Conservation (phyloP, 2,329 filamentous ascomycete species). For the Nothophaeocryptopus gaeumannii region DNA sequence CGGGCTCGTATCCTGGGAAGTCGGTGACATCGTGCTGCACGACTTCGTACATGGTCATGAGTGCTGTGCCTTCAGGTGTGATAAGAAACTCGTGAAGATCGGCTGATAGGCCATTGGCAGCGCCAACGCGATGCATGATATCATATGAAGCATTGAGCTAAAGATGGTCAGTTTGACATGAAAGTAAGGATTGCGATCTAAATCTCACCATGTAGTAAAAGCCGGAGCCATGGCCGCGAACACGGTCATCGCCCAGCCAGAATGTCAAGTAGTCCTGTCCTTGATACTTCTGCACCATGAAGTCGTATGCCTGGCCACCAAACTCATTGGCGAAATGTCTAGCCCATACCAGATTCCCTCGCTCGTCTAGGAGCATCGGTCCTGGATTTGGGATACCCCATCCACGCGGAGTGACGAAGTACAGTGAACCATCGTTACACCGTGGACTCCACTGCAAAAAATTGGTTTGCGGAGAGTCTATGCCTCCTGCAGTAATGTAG, state of each 20-base stretch:
- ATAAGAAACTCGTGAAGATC: slow-evolving; percentile 47
- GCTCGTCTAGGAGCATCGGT: slow-evolving; percentile 34
- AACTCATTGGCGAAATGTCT: slow-evolving; percentile 33
- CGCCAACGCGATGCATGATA: slow-evolving; percentile 40
- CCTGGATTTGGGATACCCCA: slow-evolving; percentile 31
- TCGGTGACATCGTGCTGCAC: slow-evolving; percentile 23
- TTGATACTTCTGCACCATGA: slow-evolving; percentile 36
- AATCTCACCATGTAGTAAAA: slow-evolving; percentile 34
- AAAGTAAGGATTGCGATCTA: neutral
- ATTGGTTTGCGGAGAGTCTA: slow-evolving; percentile 29
- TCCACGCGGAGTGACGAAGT: slow-evolving; percentile 35
- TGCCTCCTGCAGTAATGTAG: slow-evolving; percentile 24
- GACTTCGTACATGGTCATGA: slow-evolving; percentile 44
- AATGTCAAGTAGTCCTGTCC: slow-evolving; percentile 39
- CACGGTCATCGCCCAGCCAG: slow-evolving; percentile 39
- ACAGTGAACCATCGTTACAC: slow-evolving; percentile 30
- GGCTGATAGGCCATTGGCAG: slow-evolving; percentile 34
- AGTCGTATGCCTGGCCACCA: slow-evolving; percentile 36
- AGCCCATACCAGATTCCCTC: slow-evolving; percentile 33
- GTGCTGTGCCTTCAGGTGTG: slow-evolving; percentile 42
- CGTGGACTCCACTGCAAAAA: slow-evolving; percentile 28
- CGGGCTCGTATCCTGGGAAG: slow-evolving; percentile 23
- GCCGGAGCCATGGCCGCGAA: slow-evolving; percentile 36
- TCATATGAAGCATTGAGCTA: slow-evolving; percentile 40
- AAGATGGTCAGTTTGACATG: slow-evolving; percentile 6